Percentiles rank a stretch among this genome's conserved stretches.
Conservation (phyloP, 768 basidiomycete genomes). For the Agaricus blazei region DNA sequence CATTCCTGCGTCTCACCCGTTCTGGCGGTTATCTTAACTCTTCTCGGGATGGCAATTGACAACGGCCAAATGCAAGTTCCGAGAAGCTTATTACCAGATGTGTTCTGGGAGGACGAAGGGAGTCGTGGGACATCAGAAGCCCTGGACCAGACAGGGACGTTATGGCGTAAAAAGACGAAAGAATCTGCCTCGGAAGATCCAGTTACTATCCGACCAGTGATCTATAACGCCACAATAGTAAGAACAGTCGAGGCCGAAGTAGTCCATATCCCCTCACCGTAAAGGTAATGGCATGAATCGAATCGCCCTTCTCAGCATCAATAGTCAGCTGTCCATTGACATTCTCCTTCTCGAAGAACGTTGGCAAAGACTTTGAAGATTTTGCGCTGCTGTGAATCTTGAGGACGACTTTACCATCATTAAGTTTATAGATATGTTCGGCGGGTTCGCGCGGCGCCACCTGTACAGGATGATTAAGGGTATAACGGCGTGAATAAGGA, state of each 20-base stretch:
- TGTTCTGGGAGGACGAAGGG: constrained; percentile 37
- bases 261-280: constrained; percentile 24
- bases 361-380: constrained; percentile 45
- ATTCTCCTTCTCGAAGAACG: constrained; percentile 50
- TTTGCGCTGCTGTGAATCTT: constrained; percentile 47
- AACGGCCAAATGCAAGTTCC: constrained; percentile 45
- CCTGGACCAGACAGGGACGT: constrained; percentile 45
- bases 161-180: constrained; percentile 39
- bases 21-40: constrained; percentile 31
- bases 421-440: constrained; percentile 40
- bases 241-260: background rate
- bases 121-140: constrained; percentile 32
- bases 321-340: constrained; percentile 44
- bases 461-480: constrained; percentile 31
- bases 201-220: constrained; percentile 49
- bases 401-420: constrained; percentile 39
- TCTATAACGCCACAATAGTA: constrained; percentile 18
- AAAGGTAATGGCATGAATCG: constrained; percentile 42
- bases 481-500: constrained; percentile 44
- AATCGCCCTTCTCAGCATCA: constrained; percentile 45
- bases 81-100: constrained; percentile 36
- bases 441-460: constrained; percentile 37
- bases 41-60: constrained; percentile 40
- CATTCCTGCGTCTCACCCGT: constrained; percentile 33
- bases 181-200: constrained; percentile 38